phyloP scores from a whole-genome alignment of 371 early-diverging fungal species.

The Saksenaea vasiformis region DNA sequence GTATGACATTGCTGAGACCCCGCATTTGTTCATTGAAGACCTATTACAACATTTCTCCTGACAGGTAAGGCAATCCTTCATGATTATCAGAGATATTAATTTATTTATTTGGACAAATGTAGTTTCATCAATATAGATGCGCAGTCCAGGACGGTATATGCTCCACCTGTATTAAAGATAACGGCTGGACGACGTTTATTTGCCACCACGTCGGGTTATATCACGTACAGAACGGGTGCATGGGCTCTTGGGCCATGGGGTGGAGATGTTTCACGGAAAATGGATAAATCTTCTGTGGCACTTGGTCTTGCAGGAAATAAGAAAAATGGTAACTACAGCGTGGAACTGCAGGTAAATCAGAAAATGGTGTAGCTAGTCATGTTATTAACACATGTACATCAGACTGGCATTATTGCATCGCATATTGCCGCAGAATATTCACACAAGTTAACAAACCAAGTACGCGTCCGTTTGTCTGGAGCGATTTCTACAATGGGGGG shows the following conservation, averaged over 20 bases:
- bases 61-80: conserved; percentile 46
- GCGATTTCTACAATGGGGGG: conserved; percentile 57
- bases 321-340: conserved; percentile 52
- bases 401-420: conserved; percentile 54
- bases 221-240: conserved; percentile 78
- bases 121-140: conserved; percentile 69
- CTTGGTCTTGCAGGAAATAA: conserved; percentile 60
- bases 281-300: conserved; percentile 61
- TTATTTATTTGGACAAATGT: background rate
- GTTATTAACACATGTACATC: background rate
- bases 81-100: background rate
- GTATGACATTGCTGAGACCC: conserved; percentile 61
- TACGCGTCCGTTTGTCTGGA: conserved; percentile 34
- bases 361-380: background rate
- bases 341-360: conserved; percentile 57
- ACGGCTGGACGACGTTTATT: conserved; percentile 69
- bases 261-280: conserved; percentile 41
- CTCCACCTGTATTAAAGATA: conserved; percentile 67
- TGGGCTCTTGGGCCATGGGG: conserved; percentile 74
- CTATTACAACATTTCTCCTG: conserved; percentile 66
- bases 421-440: conserved; percentile 51
- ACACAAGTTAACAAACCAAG: conserved; percentile 38
- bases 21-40: conserved; percentile 64
- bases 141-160: conserved; percentile 50
- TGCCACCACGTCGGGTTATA: conserved; percentile 68